These are phyloP conservation scores for Penicillium sp. DNA, from an alignment of 2,329 filamentous ascomycete genomes.

Conservation along the genomic window DNA sequence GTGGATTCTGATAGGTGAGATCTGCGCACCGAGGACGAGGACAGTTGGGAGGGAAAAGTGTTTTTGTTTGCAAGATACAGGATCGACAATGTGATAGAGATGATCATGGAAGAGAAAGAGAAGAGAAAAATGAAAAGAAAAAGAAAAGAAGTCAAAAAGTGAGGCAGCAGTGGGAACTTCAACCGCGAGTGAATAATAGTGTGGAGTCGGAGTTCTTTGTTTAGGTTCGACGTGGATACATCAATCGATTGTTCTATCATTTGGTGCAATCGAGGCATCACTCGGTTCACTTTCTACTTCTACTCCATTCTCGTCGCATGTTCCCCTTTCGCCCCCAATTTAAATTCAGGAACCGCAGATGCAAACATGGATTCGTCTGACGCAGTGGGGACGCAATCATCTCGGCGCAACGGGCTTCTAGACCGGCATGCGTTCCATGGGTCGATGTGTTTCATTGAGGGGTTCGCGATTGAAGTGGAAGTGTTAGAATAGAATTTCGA, in stretches of 20 bases:
- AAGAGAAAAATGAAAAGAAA: background rate
- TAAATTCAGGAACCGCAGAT: conserved; percentile 11
- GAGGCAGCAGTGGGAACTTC: background rate
- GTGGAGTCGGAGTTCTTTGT: too few relatives aligned
- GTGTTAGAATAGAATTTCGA: too few relatives aligned
- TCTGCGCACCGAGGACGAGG: conserved; percentile 4
- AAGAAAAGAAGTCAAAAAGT: background rate
- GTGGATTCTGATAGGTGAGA: conserved; percentile 14
- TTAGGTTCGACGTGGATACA: too few relatives aligned
- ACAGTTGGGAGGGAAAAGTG: background rate
- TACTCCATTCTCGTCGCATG: background rate
- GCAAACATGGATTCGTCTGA: conserved; percentile 15
- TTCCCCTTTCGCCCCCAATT: conserved; percentile 1
- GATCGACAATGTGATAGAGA: too few relatives aligned
- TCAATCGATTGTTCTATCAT: too few relatives aligned
- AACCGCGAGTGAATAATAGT: too few relatives aligned
- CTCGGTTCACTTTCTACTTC: background rate
- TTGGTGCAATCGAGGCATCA: too few relatives aligned
- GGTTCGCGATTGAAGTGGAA: too few relatives aligned
- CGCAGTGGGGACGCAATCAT: conserved; percentile 21
- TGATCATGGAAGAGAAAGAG: background rate
- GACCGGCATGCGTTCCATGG: conserved; percentile 19
- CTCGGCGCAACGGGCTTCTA: conserved; percentile 15
- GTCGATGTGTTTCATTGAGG: conserved; percentile 8
- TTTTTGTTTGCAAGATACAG: too few relatives aligned